Percentiles rank a stretch among this genome's conserved stretches.
Evolutionary conservation across 23 red algal genomes (phyloP).

Genomic region (Cyanidiococcus yangmingshanensis): DNA sequence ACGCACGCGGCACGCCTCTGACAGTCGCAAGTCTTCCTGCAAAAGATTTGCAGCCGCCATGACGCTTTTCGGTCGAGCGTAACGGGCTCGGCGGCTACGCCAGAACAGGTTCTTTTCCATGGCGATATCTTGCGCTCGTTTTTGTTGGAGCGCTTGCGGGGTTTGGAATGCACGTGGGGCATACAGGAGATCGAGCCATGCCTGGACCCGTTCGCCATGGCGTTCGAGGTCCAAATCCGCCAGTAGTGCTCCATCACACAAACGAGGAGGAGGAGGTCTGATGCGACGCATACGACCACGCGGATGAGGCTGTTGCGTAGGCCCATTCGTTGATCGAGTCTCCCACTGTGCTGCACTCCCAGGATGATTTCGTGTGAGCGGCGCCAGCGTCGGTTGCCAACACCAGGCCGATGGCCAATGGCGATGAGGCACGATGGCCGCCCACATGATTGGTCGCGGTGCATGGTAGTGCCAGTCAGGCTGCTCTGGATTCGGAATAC

Average conservation of each 20-base stretch:
- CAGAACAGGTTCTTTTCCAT: background rate
- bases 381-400: background rate
- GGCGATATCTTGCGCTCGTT: background rate
- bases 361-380: background rate
- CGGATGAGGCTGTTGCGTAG: background rate
- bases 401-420: background rate
- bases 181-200: constrained; percentile 4
- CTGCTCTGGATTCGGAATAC: background rate
- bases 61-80: background rate
- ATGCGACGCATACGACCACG: background rate
- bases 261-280: background rate
- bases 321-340: background rate
- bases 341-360: background rate
- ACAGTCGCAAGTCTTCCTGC: background rate
- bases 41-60: background rate
- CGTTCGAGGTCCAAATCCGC: background rate
- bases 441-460: background rate
- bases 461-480: background rate
- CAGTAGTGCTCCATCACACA: background rate
- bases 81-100: background rate
- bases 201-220: background rate
- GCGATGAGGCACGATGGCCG: background rate
- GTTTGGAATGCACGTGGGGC: background rate
- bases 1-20: background rate
- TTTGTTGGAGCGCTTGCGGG: background rate